Evolutionary conservation across 768 basidiomycete genomes (phyloP), one percentile per base, ranked within the genome.

Genomic region (Boletus sp.): DNA sequence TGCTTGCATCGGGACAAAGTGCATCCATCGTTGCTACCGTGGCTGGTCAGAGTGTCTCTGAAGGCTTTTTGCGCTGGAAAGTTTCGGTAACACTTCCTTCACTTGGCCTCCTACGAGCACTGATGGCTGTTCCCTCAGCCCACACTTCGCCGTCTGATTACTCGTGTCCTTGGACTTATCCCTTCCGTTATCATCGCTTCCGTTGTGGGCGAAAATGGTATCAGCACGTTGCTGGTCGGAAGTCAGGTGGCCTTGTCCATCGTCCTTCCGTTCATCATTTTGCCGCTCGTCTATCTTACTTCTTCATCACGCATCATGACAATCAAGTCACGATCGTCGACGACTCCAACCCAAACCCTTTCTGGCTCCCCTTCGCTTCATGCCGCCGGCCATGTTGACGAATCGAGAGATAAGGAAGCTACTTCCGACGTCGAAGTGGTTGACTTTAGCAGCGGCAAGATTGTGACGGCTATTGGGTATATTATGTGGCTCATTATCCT

Each of bases 21-120:
- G 90, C 95, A 0, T 90, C 89, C 8, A 81, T 97, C 48, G 88
- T 96, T 4, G 93, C 92, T 10, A 97, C 94, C 0, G 80, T 96
- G 11, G 88, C 92, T 1, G 94, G 94, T 0, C 94, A 97, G 72
- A 87, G 90, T 24, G 87, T 98, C 41, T 86, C 86, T 0, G 94
- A 97, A 72, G 94, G 94, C 0, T 94, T 94, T 71, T 78, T 96
- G 53, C 84, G 83, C 51, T 96, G 93, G 93, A 81, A 84, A 45
- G 82, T 92, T 37, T 89, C 90, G 60, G 89, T 90, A 65, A 47
- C 67, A 36, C 20, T 44, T 17, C 29, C 28, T 33, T 17, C 17
- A 17, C 32, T 60, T 66, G 11, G 45, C 67, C 29, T 42, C 67
- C 9, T 40, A 67, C 55, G 68, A 67, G 14, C 63, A 73, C 20